Evolutionary conservation across 257 asterid species (phyloP).

Genomic region (Solanum clarkiae): DNA sequence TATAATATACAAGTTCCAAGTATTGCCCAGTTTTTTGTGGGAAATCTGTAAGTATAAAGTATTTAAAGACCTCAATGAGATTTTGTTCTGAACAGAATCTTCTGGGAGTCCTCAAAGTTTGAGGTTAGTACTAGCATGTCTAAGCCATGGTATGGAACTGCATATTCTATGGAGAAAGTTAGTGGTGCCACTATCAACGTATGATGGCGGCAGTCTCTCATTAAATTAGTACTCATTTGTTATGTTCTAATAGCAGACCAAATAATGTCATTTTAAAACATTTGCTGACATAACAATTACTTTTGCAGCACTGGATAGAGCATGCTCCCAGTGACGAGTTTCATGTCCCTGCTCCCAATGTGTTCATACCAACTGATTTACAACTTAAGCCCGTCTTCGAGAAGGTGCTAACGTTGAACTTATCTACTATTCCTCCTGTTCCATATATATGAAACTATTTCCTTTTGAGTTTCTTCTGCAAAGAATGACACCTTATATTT

Average conservation of each 20-base stretch:
- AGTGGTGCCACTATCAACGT: slow-evolving; percentile 64
- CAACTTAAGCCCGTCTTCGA: slow-evolving; percentile 53
- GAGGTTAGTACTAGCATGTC: slow-evolving; percentile 47
- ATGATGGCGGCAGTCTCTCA: slow-evolving; percentile 9
- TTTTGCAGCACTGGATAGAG: slow-evolving; percentile 66
- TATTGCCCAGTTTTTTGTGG: not conserved
- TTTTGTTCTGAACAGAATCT: slow-evolving; percentile 42
- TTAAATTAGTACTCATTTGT: not conserved
- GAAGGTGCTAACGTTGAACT: slow-evolving; percentile 30
- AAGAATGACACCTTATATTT: not conserved
- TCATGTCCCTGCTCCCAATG: slow-evolving; percentile 66
- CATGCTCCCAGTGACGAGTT: slow-evolving; percentile 51
- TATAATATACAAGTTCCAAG: no score
- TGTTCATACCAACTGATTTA: slow-evolving; percentile 87
- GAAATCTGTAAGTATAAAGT: not conserved
- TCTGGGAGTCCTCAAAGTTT: slow-evolving; percentile 91
- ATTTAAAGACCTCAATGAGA: not conserved
- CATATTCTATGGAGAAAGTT: slow-evolving; percentile 55
- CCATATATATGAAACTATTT: not conserved
- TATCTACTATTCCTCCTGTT: not conserved
- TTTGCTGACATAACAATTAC: not conserved
- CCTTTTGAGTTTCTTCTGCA: not conserved
- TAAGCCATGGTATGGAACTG: slow-evolving; percentile 96
- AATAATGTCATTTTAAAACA: not conserved
- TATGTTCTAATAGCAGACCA: not conserved